These are phyloP conservation scores for Coemansia sp. DNA, from an alignment of 192 early-diverging fungal genomes.

Conservation along the genomic window DNA sequence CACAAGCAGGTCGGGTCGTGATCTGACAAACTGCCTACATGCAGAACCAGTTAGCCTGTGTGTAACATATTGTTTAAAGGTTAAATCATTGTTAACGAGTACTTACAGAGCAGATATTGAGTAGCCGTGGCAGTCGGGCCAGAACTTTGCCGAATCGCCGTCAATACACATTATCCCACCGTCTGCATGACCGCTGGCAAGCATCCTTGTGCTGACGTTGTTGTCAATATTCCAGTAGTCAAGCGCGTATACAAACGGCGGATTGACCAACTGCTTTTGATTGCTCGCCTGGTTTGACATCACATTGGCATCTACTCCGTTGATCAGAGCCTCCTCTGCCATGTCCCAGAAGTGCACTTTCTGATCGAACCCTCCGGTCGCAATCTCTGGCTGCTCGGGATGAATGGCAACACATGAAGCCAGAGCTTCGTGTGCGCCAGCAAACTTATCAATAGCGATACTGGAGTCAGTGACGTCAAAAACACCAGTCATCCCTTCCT, in stretches of 20 bases:
- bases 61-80: too few relatives aligned
- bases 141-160: slow-evolving; percentile 7
- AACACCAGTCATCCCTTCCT: slow-evolving; percentile 21
- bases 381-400: slow-evolving; percentile 20
- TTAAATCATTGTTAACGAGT: not conserved
- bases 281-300: not conserved
- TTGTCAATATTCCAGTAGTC: slow-evolving; percentile 13
- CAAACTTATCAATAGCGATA: slow-evolving; percentile 1
- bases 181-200: slow-evolving; percentile 49
- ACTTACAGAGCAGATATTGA: slow-evolving; percentile 46
- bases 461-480: slow-evolving; percentile 28
- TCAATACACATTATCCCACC: slow-evolving; percentile 38
- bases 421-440: slow-evolving; percentile 22
- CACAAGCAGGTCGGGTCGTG: slow-evolving; percentile 24
- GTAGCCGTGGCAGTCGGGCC: slow-evolving; percentile 32
- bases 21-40: slow-evolving; percentile 36
- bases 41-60: not conserved
- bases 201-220: slow-evolving; percentile 1
- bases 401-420: slow-evolving; percentile 41
- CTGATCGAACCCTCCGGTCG: slow-evolving; percentile 40
- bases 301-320: not conserved
- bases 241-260: slow-evolving; percentile 46
- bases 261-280: slow-evolving; percentile 23
- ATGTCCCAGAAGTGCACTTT: slow-evolving; percentile 43
- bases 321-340: slow-evolving; percentile 16